These are phyloP conservation scores for Saccharomyces hybrid DNA, from an alignment of 1,139 yeast species.

Conservation along the genomic window DNA sequence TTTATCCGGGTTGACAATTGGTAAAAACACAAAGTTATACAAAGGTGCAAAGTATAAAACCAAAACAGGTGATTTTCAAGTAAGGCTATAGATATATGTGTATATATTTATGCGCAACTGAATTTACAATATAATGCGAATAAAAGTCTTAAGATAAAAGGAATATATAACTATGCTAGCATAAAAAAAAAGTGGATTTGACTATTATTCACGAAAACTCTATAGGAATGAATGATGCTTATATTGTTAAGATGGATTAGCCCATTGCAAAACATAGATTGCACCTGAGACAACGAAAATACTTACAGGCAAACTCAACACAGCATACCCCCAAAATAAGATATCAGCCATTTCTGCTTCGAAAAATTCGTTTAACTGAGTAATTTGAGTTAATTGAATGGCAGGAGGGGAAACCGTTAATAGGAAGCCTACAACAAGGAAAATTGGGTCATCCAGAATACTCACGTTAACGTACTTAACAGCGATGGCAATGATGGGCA, in stretches of 20 bases:
- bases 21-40: conserved; percentile 57
- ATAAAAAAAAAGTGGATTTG: conserved; percentile 3
- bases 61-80: conserved; percentile 49
- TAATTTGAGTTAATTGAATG: conserved; percentile 68
- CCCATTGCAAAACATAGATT: conserved; percentile 38
- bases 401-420: conserved; percentile 74
- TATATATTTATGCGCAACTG: not conserved
- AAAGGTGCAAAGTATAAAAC: conserved; percentile 86
- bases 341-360: conserved; percentile 69
- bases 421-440: conserved; percentile 62
- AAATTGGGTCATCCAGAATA: conserved; percentile 69
- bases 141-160: not conserved
- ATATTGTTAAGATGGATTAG: conserved; percentile 12
- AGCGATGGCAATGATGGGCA: conserved; percentile 55
- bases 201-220: not conserved
- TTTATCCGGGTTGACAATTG: conserved; percentile 33
- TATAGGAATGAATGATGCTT: not conserved
- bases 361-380: conserved; percentile 55
- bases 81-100: not conserved
- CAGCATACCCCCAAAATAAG: conserved; percentile 69
- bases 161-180: not conserved
- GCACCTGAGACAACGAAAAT: conserved; percentile 61
- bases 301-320: conserved; percentile 66
- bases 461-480: conserved; percentile 59
- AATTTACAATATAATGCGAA: not conserved